These are phyloP conservation scores for Polygonum maritimum DNA, from an alignment of 148 eudicot species.

Conservation along the genomic window DNA sequence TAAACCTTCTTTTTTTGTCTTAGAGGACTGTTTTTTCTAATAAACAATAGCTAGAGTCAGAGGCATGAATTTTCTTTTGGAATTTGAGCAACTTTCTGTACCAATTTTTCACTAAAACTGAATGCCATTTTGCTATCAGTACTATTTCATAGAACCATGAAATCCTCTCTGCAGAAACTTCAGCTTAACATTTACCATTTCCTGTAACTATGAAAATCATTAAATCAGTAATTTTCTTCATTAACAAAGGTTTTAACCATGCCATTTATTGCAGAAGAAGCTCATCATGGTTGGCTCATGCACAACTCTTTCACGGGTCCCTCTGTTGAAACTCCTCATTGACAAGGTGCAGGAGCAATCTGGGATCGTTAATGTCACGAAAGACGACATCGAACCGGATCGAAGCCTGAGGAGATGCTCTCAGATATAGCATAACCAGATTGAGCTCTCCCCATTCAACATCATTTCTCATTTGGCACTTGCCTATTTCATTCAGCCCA, in stretches of 20 bases:
- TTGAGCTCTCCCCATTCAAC: neutral
- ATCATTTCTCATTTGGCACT: neutral
- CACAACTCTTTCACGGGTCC: constrained; percentile 70
- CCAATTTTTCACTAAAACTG: neutral
- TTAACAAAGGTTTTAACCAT: neutral
- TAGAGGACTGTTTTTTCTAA: neutral
- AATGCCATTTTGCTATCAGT: neutral
- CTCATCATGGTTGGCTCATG: constrained; percentile 92
- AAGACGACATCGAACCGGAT: constrained; percentile 41
- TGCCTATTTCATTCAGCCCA: neutral
- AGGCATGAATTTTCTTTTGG: too few species aligned
- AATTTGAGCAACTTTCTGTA: too few species aligned
- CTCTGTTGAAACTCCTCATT: constrained; percentile 76
- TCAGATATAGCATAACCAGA: constrained; percentile 8
- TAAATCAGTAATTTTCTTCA: neutral
- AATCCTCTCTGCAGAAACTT: neutral
- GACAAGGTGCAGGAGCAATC: constrained; percentile 76
- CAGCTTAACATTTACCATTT: neutral
- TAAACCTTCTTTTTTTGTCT: neutral
- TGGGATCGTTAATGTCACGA: constrained; percentile 47
- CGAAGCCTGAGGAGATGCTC: constrained; percentile 66
- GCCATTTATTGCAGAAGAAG: constrained; percentile 65
- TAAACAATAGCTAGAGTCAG: too few species aligned
- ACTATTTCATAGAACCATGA: neutral
- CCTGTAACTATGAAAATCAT: neutral